Base-by-base conservation (phyloP, 148 eudicot species). In the Vaccinium corymbosum region DNA sequence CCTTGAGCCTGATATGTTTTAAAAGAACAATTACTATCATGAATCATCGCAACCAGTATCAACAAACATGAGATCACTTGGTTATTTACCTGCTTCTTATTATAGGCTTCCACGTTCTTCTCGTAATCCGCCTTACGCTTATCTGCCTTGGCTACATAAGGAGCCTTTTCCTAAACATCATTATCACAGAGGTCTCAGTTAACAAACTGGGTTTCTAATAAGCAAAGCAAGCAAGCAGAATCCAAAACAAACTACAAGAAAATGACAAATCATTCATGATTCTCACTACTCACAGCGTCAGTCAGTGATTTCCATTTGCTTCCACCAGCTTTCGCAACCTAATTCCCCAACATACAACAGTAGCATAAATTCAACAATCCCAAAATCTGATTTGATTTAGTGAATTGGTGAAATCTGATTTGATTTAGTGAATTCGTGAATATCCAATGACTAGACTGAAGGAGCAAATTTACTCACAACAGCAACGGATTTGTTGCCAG, bases 251-350 rank as follows among this genome's bases (percentile, higher is more conserved):
- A 75, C 48, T 46, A 19, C 14, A 20, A 15, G 14, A 73, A 73
- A 73, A 38, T 0, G 14, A 13, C 22, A 16, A 38, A 22, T 49
- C 0, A 14, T 15, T 22, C 12, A n/a, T 11, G 4, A 12, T 5
- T 46, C 0, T 25, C 27, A 10, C 38, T 38, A 84, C 86, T 84
- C 59, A 84, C 86, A 84, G 79, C 79, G 56, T 76, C 86, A 1
- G 90, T 49, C 84, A 88, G 17, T 0, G 86, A 78, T 83, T 86
- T 88, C 90, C 90, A 88, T 79, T 83, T 88, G 32, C 79, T 86
- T 46, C 90, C 90, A 38, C 90, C 90, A 81, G 90, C 90, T 81
- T 88, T 88, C 1, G 86, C 86, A 32, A 86, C 88, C 90, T 88
- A 59, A 8, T 42, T 61, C 6, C 20, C 15, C 46, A 57, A 27